These are phyloP conservation scores for Vaccinium myrtillus DNA, from an alignment of 148 eudicot genomes.

Conservation along the genomic window DNA sequence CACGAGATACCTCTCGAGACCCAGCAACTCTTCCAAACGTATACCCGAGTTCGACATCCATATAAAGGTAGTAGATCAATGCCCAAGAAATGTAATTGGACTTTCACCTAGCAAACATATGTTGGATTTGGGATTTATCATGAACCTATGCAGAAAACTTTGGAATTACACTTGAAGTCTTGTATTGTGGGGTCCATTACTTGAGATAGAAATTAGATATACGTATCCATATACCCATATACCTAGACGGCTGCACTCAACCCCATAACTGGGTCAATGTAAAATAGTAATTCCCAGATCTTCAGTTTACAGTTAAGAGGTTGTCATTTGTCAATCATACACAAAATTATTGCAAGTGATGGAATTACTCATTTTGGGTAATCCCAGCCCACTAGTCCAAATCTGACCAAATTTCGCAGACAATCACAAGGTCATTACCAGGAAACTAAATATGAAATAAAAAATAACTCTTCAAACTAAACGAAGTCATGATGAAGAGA, in stretches of 20 bases:
- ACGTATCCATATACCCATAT: too few species aligned
- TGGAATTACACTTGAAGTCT: not conserved
- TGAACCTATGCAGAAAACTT: not conserved
- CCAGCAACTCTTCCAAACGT: not conserved
- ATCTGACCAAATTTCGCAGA: not conserved
- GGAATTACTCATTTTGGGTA: not conserved
- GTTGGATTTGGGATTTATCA: not conserved
- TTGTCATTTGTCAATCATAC: not conserved
- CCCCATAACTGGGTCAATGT: too few species aligned
- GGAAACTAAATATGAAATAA: not conserved
- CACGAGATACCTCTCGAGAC: too few species aligned
- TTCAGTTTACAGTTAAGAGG: too few species aligned
- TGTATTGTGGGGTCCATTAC: not conserved
- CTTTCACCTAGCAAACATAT: too few species aligned
- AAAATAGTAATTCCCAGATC: too few species aligned
- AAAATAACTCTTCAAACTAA: not conserved
- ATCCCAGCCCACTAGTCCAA: not conserved
- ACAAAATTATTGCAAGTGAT: not conserved
- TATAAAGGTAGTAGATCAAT: too few species aligned
- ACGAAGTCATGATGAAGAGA: not conserved
- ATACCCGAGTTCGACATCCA: not conserved
- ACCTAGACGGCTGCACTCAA: too few species aligned
- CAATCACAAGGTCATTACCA: not conserved
- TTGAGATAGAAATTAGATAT: not conserved
- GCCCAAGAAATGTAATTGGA: too few species aligned